Evolutionary conservation across 2,329 filamentous ascomycete genomes (phyloP).

Genomic region (Penicillium psychrosexuale): DNA sequence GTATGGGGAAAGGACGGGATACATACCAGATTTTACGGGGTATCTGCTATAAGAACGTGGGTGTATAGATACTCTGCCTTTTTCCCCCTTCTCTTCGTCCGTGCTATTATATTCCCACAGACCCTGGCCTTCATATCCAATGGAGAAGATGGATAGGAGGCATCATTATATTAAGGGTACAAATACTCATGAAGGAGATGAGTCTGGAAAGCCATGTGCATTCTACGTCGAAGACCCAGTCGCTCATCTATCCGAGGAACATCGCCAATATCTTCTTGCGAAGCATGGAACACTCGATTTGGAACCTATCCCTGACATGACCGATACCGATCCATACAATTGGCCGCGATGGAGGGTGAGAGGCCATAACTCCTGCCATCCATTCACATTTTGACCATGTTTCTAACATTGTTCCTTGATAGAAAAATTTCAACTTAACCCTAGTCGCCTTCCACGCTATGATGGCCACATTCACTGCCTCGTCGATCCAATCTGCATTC

Average conservation of each 20-base stretch:
- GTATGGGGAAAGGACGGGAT: background rate
- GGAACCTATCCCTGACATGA: slow-evolving; percentile 52
- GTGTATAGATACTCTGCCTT: background rate
- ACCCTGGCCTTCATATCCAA: background rate
- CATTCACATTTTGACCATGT: background rate
- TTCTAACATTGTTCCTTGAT: background rate
- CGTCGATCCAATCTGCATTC: slow-evolving; percentile 54
- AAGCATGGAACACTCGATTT: slow-evolving; percentile 55
- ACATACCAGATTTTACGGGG: background rate
- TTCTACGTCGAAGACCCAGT: slow-evolving; percentile 21
- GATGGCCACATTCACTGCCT: slow-evolving; percentile 54
- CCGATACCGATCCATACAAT: slow-evolving; percentile 55
- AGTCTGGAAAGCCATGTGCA: slow-evolving; percentile 13
- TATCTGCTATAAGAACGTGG: background rate
- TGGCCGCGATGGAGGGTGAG: slow-evolving; percentile 52
- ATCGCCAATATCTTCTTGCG: slow-evolving; percentile 49
- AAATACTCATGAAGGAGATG: slow-evolving; percentile 2
- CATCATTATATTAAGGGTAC: slow-evolving; percentile 15
- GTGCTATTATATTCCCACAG: background rate
- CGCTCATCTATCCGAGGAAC: slow-evolving; percentile 22
- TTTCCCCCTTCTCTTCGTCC: background rate
- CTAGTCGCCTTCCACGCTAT: slow-evolving; percentile 53
- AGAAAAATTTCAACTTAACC: slow-evolving; percentile 41
- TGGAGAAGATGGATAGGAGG: slow-evolving; percentile 13
- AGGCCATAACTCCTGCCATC: background rate